These are phyloP conservation scores for Citeromyces matritensis DNA, from an alignment of 805 yeast genomes.

Conservation along the genomic window DNA sequence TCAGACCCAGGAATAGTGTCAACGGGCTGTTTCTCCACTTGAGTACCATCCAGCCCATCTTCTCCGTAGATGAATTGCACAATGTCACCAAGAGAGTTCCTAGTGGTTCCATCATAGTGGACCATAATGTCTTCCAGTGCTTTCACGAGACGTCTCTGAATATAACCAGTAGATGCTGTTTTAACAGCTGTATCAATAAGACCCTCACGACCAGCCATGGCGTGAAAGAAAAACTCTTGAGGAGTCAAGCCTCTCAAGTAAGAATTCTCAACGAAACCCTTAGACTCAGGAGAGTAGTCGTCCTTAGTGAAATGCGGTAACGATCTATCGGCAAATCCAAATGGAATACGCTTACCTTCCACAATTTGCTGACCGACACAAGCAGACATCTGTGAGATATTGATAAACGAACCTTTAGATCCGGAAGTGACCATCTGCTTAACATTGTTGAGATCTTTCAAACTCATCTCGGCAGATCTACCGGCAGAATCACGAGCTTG, in stretches of 20 bases:
- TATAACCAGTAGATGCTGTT: constrained; percentile 97
- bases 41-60: constrained; percentile 97
- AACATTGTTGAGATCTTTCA: constrained; percentile 89
- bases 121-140: constrained; percentile 97
- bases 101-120: constrained; percentile 94
- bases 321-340: constrained; percentile 92
- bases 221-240: constrained; percentile 97
- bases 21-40: constrained; percentile 90
- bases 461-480: constrained; percentile 92
- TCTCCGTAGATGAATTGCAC: constrained; percentile 97
- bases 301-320: constrained; percentile 97
- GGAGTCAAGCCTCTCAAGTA: constrained; percentile 96
- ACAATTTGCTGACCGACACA: constrained; percentile 99
- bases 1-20: constrained; percentile 94
- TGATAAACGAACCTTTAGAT: constrained; percentile 97
- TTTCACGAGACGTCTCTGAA: constrained; percentile 94
- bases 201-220: constrained; percentile 99
- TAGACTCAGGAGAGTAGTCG: constrained; percentile 96
- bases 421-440: constrained; percentile 99
- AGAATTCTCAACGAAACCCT: constrained; percentile 96
- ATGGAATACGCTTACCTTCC: constrained; percentile 98
- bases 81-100: constrained; percentile 93
- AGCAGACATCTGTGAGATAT: constrained; percentile 98
- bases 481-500: constrained; percentile 99
- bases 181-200: constrained; percentile 98